Evolutionary conservation across 2,329 filamentous ascomycete genomes (phyloP), one percentile per base, ranked within the genome.

Genomic region (Stagonosporopsis vannaccii): DNA sequence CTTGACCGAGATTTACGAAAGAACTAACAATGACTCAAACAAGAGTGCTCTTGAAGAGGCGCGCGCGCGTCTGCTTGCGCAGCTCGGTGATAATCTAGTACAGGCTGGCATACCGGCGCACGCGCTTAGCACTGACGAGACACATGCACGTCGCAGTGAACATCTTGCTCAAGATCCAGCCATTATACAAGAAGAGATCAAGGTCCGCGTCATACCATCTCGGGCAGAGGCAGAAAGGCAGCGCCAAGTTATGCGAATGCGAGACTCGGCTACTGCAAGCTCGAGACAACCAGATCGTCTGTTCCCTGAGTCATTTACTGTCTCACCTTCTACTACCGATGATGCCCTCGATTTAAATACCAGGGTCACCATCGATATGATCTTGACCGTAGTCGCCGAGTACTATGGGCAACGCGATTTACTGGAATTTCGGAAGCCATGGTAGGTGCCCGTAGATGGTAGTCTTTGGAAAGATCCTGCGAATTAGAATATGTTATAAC

Each of bases 331-430:
- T 33, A 25, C 33, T 11, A 13, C 19, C n/a, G 48, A 40, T 15
- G 49, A 37, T 28, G 67, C 85, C 83, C 71, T 82, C 81, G 79
- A 69, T 20, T 59, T 65, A 28, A 77, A 77, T 49, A 78, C 73
- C 1, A 81, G 85, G 25, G 89, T 87, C n/a, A 92, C 92, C 36
- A 81, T 97, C 30, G 93, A 96, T 77, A 96, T 96, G 91, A 91
- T 97, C 49, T 80, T 97, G 64, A 95, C 91, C 0, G 84, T 97
- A 32, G 88, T 90, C 43, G 93, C 92, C 66, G 92, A 97, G 77
- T 87, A 90, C 63, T 98, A 93, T 76, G 92, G 94, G 1, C 94
- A 98, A 77, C 84, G 89, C 62, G 94, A 98, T 75, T 77, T 97
- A 60, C 82, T 97, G 44, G 87, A 90, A 67, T 90, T 88, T 59